These are phyloP conservation scores for Macrotyloma uniflorum DNA, from an alignment of 306 rosid species.

Conservation along the genomic window DNA sequence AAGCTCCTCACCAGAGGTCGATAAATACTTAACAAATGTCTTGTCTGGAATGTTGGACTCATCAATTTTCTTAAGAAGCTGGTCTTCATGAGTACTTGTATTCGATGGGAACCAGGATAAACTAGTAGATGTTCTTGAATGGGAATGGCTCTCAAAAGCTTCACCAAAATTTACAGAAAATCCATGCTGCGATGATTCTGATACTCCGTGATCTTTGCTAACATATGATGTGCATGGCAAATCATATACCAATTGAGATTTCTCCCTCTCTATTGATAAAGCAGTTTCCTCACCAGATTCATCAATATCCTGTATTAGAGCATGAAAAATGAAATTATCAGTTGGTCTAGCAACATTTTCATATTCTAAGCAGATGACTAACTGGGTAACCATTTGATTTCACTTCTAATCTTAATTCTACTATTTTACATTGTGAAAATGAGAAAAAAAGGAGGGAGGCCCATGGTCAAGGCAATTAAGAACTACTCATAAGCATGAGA, in stretches of 20 bases:
- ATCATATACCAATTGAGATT: conserved; percentile 41
- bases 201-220: conserved; percentile 33
- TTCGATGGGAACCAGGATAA: conserved; percentile 33
- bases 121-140: conserved; percentile 20
- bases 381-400: no score
- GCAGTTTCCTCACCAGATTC: conserved; percentile 45
- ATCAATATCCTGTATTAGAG: conserved; percentile 59
- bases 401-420: neutral
- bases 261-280: conserved; percentile 42
- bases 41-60: conserved; percentile 37
- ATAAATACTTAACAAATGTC: conserved; percentile 28
- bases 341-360: neutral
- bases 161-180: conserved; percentile 30
- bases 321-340: conserved; percentile 22
- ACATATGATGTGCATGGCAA: conserved; percentile 43
- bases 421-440: neutral
- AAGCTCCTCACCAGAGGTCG: conserved; percentile 46
- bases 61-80: conserved; percentile 32
- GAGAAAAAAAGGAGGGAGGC: neutral
- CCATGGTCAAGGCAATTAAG: neutral
- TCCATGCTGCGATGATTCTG: conserved; percentile 42
- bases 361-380: conserved; percentile 11
- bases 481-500: neutral
- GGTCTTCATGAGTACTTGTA: conserved; percentile 33
- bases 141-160: conserved; percentile 25